Conservation (phyloP, 345 rosid species). For the Abelmoschus esculentus region DNA sequence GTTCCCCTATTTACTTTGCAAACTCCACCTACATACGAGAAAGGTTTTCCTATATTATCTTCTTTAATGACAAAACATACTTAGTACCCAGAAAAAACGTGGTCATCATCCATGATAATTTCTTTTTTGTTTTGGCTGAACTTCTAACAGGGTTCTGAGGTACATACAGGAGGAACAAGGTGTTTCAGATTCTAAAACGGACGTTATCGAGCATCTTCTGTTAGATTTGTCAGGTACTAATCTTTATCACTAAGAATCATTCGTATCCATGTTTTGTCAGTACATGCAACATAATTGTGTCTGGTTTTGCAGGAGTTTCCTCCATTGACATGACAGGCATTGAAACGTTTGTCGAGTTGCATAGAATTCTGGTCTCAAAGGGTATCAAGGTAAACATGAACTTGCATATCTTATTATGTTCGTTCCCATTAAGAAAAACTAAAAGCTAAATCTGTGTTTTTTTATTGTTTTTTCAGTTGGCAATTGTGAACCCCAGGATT, state of each 20-base stretch:
- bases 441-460: neutral
- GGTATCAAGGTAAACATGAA: conserved; percentile 40
- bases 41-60: conserved; percentile 32
- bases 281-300: neutral
- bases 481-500: conserved; percentile 60
- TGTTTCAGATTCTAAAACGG: conserved; percentile 16
- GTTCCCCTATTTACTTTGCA: conserved; percentile 87
- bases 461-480: conserved; percentile 31
- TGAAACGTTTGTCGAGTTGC: conserved; percentile 51
- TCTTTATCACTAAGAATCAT: neutral
- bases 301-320: conserved; percentile 45
- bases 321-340: conserved; percentile 72
- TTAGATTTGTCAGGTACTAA: conserved; percentile 64
- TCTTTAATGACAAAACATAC: neutral
- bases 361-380: conserved; percentile 34
- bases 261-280: neutral
- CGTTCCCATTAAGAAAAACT: neutral
- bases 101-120: neutral
- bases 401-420: neutral
- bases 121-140: neutral
- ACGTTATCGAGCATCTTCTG: conserved; percentile 46
- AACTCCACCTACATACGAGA: conserved; percentile 65
- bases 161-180: conserved; percentile 52
- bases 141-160: conserved; percentile 41
- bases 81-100: neutral